phyloP scores from a whole-genome alignment of 345 rosid genomes.

The Hibiscus tridactylites region DNA sequence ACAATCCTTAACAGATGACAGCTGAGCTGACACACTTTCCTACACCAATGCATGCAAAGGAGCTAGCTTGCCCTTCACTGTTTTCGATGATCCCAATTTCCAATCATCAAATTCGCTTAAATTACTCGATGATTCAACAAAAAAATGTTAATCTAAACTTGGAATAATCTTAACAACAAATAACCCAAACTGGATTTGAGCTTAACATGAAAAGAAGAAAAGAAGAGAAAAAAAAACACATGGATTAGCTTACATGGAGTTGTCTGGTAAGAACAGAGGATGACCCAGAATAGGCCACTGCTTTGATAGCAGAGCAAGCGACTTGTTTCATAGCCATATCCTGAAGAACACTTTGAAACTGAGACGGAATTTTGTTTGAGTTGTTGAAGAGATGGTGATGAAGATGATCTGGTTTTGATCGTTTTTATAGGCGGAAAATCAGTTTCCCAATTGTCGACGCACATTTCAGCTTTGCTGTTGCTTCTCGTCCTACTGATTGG shows the following conservation, averaged over 20 bases:
- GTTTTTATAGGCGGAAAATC: neutral
- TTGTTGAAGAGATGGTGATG: neutral
- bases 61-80: neutral
- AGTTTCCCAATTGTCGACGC: neutral
- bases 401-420: neutral
- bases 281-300: conserved; percentile 31
- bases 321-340: conserved; percentile 55
- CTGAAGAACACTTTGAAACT: neutral
- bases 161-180: neutral
- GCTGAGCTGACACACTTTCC: neutral
- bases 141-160: neutral
- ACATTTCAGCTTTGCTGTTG: neutral
- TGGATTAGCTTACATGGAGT: conserved; percentile 47
- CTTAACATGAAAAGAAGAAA: neutral
- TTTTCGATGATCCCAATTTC: neutral
- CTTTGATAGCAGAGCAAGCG: conserved; percentile 42
- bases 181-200: neutral
- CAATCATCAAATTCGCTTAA: neutral
- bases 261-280: conserved; percentile 30
- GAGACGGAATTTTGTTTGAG: neutral
- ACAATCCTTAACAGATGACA: neutral
- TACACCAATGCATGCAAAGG: neutral
- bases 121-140: neutral
- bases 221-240: neutral
- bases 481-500: neutral